phyloP scores from a whole-genome alignment of 2,329 filamentous ascomycete species.

The Didymella segeticola region DNA sequence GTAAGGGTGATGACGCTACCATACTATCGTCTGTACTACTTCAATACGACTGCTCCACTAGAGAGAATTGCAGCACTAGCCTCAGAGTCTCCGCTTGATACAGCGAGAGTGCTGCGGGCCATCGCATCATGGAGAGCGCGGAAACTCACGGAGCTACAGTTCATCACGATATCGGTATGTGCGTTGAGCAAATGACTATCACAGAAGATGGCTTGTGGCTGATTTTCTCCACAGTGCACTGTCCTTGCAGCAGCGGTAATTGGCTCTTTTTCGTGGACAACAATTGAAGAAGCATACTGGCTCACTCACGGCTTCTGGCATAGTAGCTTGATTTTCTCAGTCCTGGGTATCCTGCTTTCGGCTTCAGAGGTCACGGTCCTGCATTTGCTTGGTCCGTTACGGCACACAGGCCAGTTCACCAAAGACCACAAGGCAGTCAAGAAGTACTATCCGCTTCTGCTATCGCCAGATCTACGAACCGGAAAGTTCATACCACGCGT shows the following conservation, averaged over 20 bases:
- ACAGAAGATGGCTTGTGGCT: no score
- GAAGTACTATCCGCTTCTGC: not conserved
- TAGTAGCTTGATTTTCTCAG: slow-evolving; percentile 15
- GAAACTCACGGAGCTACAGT: slow-evolving; percentile 21
- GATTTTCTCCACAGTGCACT: slow-evolving; percentile 10
- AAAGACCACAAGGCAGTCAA: not conserved
- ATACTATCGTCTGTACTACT: slow-evolving; percentile 23
- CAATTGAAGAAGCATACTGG: slow-evolving; percentile 20
- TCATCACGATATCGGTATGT: slow-evolving; percentile 22
- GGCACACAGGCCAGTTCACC: not conserved
- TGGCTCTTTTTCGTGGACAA: slow-evolving; percentile 22
- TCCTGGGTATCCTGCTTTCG: slow-evolving; percentile 18
- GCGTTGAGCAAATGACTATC: no score
- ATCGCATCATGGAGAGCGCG: slow-evolving; percentile 15
- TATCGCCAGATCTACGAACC: not conserved
- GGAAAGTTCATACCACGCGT: slow-evolving; percentile 3
- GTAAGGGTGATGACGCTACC: slow-evolving; percentile 23
- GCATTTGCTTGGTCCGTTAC: not conserved
- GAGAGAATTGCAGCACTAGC: slow-evolving; percentile 14
- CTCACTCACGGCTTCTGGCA: slow-evolving; percentile 24
- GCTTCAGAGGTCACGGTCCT: slow-evolving; percentile 16
- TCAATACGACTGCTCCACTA: slow-evolving; percentile 19
- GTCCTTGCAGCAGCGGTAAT: slow-evolving; percentile 23
- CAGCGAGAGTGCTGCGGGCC: not conserved
- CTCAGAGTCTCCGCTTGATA: not conserved